Conservation (phyloP, 768 basidiomycete species). For the Solioccasus polychromus region DNA sequence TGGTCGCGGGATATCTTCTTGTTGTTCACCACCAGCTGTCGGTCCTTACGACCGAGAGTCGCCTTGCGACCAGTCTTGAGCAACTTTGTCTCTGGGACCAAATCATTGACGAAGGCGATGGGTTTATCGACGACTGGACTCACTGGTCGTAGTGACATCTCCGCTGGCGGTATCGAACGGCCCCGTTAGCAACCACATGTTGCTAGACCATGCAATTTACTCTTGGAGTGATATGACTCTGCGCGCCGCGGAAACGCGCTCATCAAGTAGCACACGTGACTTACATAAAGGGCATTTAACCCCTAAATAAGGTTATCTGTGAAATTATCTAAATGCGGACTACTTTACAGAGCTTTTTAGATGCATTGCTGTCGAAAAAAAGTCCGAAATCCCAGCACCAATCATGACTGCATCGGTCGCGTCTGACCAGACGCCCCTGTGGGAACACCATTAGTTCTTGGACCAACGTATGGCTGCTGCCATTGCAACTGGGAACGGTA, state of each 20-base stretch:
- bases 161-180: slow-evolving; percentile 46
- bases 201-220: background rate
- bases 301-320: too few species aligned
- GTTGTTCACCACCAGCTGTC: slow-evolving; percentile 48
- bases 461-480: slow-evolving; percentile 36
- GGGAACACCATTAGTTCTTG: slow-evolving; percentile 35
- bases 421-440: slow-evolving; percentile 24
- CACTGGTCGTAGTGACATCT: slow-evolving; percentile 41
- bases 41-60: slow-evolving; percentile 54
- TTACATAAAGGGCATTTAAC: too few species aligned
- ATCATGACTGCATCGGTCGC: slow-evolving; percentile 13
- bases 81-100: slow-evolving; percentile 47
- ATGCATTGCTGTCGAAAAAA: slow-evolving; percentile 8
- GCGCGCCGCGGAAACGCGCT: slow-evolving; percentile 1
- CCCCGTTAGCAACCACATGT: slow-evolving; percentile 56
- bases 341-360: slow-evolving; percentile 20
- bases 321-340: slow-evolving; percentile 9
- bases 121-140: slow-evolving; percentile 27
- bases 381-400: background rate
- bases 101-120: background rate
- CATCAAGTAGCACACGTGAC: slow-evolving; percentile 9
- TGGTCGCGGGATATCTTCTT: slow-evolving; percentile 67
- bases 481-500: slow-evolving; percentile 31
- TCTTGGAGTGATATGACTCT: background rate
- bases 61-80: slow-evolving; percentile 60